Evolutionary conservation across 805 yeast species (phyloP).

Genomic region (Starmerella asiatica): DNA sequence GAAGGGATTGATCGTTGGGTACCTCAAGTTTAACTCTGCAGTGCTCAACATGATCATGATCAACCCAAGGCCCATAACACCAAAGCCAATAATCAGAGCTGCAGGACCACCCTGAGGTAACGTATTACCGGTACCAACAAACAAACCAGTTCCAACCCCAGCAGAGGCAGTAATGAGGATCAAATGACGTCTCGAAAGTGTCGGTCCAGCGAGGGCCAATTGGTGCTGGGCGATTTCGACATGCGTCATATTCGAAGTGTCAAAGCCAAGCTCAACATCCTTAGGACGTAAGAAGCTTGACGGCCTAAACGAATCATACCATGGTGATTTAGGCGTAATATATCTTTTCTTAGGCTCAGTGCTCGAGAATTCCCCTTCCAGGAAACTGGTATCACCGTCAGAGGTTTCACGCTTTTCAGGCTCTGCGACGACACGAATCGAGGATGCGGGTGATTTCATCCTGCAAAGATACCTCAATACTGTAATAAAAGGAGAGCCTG

Average conservation of each 20-base stretch:
- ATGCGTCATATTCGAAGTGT: constrained; percentile 13
- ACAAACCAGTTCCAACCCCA: constrained; percentile 66
- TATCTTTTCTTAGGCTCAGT: background rate
- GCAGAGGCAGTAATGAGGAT: constrained; percentile 72
- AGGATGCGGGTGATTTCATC: too few relatives aligned
- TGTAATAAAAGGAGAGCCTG: too few relatives aligned
- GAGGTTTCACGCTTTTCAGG: too few relatives aligned
- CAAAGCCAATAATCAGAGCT: constrained; percentile 44
- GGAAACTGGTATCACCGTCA: too few relatives aligned
- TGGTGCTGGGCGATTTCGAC: constrained; percentile 33
- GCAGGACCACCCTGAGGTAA: constrained; percentile 56
- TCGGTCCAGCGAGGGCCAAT: constrained; percentile 31
- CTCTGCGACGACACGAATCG: too few relatives aligned
- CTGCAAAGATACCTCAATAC: too few relatives aligned
- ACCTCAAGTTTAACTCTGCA: constrained; percentile 56
- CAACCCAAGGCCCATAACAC: constrained; percentile 57
- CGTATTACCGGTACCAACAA: constrained; percentile 65
- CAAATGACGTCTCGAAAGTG: constrained; percentile 35
- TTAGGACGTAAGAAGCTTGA: constrained; percentile 33
- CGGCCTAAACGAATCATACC: constrained; percentile 11
- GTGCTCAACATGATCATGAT: constrained; percentile 54
- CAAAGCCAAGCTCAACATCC: constrained; percentile 23
- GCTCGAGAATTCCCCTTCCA: too few relatives aligned
- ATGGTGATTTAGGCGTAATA: constrained; percentile 15
- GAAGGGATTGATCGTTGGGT: constrained; percentile 55